Evolutionary conservation across 2,329 filamentous ascomycete species (phyloP).

Genomic region (Aschersonia sp.): DNA sequence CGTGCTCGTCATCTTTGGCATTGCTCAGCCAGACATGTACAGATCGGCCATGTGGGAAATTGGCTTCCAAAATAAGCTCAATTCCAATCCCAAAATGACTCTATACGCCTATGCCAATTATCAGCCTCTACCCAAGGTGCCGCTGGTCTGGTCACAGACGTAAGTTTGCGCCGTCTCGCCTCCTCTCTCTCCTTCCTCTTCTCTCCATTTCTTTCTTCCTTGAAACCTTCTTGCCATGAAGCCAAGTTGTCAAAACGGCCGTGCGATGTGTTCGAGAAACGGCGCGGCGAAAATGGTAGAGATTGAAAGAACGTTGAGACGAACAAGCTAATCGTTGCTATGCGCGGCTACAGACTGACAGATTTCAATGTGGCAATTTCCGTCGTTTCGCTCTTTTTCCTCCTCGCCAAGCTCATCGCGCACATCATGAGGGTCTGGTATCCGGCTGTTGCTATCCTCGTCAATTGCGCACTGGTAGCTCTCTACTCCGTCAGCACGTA

Average conservation of each 20-base stretch:
- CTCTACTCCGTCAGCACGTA: constrained; percentile 54
- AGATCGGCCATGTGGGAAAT: constrained; percentile 60
- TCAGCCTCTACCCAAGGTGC: constrained; percentile 41
- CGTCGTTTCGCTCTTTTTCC: constrained; percentile 61
- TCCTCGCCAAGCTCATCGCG: constrained; percentile 54
- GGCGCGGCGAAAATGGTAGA: background rate
- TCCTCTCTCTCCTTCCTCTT: background rate
- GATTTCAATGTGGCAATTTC: constrained; percentile 65
- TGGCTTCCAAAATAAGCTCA: constrained; percentile 56
- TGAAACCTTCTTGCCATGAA: too few relatives aligned
- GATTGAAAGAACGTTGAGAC: background rate
- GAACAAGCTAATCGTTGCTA: background rate
- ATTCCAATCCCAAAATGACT: constrained; percentile 55
- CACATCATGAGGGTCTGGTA: constrained; percentile 59
- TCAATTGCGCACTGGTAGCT: constrained; percentile 41
- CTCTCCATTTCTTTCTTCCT: too few relatives aligned
- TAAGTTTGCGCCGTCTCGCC: constrained; percentile 27
- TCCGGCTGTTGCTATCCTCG: constrained; percentile 45
- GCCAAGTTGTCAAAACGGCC: too few relatives aligned
- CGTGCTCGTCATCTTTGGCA: constrained; percentile 54
- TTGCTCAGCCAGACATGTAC: constrained; percentile 60
- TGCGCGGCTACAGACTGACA: constrained; percentile 40
- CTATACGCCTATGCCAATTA: constrained; percentile 65
- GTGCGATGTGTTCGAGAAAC: background rate
- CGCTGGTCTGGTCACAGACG: constrained; percentile 61